Base-by-base conservation (phyloP, 495 filamentous ascomycete species). In the Neurospora sp. region DNA sequence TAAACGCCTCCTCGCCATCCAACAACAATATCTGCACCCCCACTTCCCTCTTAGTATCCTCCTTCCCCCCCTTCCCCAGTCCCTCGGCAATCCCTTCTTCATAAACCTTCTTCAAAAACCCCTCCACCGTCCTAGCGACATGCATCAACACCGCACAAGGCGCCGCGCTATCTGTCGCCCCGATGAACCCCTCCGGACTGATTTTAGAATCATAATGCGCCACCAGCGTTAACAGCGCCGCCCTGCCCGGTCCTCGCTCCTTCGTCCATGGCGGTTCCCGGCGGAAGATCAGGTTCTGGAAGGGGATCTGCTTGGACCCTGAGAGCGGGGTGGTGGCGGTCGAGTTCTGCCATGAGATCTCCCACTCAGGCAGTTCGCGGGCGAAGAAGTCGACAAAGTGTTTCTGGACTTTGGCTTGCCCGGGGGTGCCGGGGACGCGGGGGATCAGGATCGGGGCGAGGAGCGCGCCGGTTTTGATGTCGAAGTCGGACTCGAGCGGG, bases 1-100 rank as follows among this genome's bases (percentile, higher is more conserved):
- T 80, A 81, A 96, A 97, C 5, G 94, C 93, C 83, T 98, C 94
- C 82, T 98, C 94, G 6, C 94, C 94, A 76, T 98, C 94, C 28
- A 98, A 78, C 70, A 98, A 88, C 42, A 98, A 74, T 21, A 97
- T 89, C 84, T 97, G 94, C 62, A 97, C 86, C 5, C 94, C 94
- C 76, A 86, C 88, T 71, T 85, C 84, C 72, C 81, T 80, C 36
- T 38, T 71, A 13, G 48, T 71, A 36, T 81, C 42, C 75, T 78
- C 39, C 81, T 79, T 39, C 76, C 79, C 54, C 11, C 13, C 71
- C 76, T 82, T 75, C 28, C 79, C 82, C 1, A 80, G 77, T 69
- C 59, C 81, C 39, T 80, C 80, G 21, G 74, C 74, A 70, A 81
- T 78, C 73, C 77, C 78, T 70, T 77, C 70, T 39, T 77, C 82